Percentiles rank a stretch among this genome's conserved stretches.
Evolutionary conservation across 495 filamentous ascomycete species (phyloP).

Genomic region (Hypomontagnella monticulosa): DNA sequence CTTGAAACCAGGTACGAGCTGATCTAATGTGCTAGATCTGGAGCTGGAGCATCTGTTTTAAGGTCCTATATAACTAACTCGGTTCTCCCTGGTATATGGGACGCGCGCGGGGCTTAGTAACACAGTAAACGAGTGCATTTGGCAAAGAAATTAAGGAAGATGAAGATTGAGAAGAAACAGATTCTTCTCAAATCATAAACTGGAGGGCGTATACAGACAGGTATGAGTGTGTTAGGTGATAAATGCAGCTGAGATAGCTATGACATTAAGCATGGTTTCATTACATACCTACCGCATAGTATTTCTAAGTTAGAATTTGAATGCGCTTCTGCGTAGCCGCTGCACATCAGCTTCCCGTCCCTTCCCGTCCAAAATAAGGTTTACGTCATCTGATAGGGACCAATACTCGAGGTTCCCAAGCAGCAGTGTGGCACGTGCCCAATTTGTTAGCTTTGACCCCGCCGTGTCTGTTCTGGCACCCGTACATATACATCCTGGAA

Average conservation of each 20-base stretch:
- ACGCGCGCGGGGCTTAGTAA: too few species aligned
- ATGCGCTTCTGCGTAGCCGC: conserved; percentile 5
- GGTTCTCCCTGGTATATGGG: neutral
- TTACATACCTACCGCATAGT: neutral
- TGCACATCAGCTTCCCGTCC: conserved; percentile 3
- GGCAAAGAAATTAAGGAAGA: too few species aligned
- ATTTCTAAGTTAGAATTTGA: neutral
- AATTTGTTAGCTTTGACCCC: conserved; percentile 13
- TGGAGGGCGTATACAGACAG: too few species aligned
- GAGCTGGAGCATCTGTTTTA: neutral
- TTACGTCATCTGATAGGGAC: conserved; percentile 25
- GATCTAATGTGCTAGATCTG: neutral
- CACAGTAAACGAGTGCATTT: too few species aligned
- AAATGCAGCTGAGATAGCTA: too few species aligned
- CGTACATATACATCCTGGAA: neutral
- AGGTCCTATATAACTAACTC: neutral
- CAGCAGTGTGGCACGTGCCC: conserved; percentile 27
- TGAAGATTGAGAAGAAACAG: too few species aligned
- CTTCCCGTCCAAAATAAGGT: conserved; percentile 10
- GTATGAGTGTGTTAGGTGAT: too few species aligned
- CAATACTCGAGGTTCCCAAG: neutral
- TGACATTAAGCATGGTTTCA: neutral
- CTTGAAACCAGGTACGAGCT: conserved; percentile 4
- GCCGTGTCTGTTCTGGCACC: neutral
- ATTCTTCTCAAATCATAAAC: too few species aligned